Evolutionary conservation across 192 early-diverging fungal species (phyloP).

Genomic region (Funneliformis mosseae): DNA sequence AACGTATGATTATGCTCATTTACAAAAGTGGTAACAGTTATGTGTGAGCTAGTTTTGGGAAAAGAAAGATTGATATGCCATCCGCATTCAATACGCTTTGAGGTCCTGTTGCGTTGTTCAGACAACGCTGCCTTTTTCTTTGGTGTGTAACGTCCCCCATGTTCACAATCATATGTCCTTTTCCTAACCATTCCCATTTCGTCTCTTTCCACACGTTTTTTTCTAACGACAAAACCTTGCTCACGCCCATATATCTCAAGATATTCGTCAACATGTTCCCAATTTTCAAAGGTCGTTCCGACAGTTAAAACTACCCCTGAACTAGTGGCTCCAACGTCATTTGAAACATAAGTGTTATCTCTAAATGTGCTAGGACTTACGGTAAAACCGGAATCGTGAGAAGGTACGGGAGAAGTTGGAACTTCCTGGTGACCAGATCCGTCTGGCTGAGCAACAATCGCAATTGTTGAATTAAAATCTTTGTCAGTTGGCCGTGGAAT

Average conservation of each 20-base stretch:
- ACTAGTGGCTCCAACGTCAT: conserved; percentile 2
- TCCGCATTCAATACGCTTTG: conserved; percentile 33
- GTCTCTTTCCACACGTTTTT: conserved; percentile 34
- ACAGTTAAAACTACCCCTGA: conserved; percentile 19
- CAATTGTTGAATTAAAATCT: conserved; percentile 1
- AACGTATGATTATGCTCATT: conserved; percentile 36
- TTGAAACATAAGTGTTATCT: not conserved
- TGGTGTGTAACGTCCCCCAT: conserved; percentile 33
- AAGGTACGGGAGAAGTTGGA: not conserved
- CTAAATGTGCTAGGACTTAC: conserved; percentile 2
- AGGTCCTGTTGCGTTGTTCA: conserved; percentile 33
- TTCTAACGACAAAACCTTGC: conserved; percentile 33
- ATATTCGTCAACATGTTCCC: conserved; percentile 34
- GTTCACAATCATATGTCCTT: conserved; percentile 35
- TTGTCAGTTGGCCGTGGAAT: not conserved
- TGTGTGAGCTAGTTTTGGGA: conserved; percentile 32
- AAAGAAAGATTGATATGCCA: conserved; percentile 36
- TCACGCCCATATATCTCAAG: conserved; percentile 29
- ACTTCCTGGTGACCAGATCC: conserved; percentile 15
- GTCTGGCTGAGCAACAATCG: conserved; percentile 7
- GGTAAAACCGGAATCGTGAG: not conserved
- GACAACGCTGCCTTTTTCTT: conserved; percentile 32
- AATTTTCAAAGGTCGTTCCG: conserved; percentile 28
- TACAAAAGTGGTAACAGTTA: conserved; percentile 34
- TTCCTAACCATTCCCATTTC: conserved; percentile 33